phyloP scores from a whole-genome alignment of 2,329 filamentous ascomycete genomes.

The Paecilomyces variotii region DNA sequence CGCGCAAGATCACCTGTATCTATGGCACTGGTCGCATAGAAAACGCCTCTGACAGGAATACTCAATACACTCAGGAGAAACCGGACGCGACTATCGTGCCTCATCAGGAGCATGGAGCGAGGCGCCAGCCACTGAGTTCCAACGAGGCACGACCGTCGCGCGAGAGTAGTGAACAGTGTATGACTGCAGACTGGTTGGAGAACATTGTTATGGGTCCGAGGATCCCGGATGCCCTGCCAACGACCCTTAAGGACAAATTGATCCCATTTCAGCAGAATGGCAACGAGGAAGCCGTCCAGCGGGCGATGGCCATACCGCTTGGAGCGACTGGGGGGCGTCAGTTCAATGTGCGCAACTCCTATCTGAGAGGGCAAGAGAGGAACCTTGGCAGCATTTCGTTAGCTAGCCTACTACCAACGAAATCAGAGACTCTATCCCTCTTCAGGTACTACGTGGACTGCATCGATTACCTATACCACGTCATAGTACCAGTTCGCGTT shows the following conservation, averaged over 20 bases:
- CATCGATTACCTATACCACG: slow-evolving; percentile 29
- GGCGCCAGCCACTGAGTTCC: neutral
- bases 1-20: slow-evolving; percentile 20
- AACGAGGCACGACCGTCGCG: neutral
- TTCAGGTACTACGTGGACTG: slow-evolving; percentile 26
- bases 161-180: slow-evolving; percentile 11
- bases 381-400: slow-evolving; percentile 8
- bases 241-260: slow-evolving; percentile 11
- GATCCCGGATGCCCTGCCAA: slow-evolving; percentile 14
- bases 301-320: slow-evolving; percentile 5
- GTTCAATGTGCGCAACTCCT: neutral
- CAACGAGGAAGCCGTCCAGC: neutral
- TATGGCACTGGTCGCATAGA: slow-evolving; percentile 8
- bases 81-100: neutral
- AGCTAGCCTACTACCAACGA: slow-evolving; percentile 17
- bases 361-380: neutral
- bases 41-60: neutral
- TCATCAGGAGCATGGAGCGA: neutral
- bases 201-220: slow-evolving; percentile 22
- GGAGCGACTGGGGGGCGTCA: neutral
- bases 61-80: neutral
- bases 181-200: slow-evolving; percentile 21
- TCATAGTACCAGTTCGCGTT: slow-evolving; percentile 20
- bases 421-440: slow-evolving; percentile 20
- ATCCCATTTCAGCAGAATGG: slow-evolving; percentile 4